Evolutionary conservation across 1,284 basidiomycete genomes (phyloP).

Genomic region (Sporisorium reilianum): DNA sequence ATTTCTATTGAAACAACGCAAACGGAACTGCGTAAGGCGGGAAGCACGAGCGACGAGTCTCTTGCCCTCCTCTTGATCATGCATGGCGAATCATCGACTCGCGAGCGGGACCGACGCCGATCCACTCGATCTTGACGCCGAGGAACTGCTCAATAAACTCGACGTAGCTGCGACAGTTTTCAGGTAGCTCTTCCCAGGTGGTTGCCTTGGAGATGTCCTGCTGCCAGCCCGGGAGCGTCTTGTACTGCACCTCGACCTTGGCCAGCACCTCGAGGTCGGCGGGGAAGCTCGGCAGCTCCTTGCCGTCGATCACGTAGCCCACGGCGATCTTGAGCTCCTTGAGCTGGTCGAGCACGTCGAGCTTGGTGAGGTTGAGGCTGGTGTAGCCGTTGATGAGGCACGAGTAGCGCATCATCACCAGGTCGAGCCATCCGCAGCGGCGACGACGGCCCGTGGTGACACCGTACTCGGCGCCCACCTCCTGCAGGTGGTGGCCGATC

Average conservation of each 20-base stretch:
- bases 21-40: constrained; percentile 15
- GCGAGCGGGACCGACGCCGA: constrained; percentile 86
- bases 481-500: constrained; percentile 87
- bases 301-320: constrained; percentile 82
- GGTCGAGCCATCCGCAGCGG: constrained; percentile 96
- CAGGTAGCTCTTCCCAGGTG: constrained; percentile 83
- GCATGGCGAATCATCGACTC: constrained; percentile 78
- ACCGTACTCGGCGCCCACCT: constrained; percentile 92
- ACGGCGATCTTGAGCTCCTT: constrained; percentile 89
- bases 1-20: constrained; percentile 52
- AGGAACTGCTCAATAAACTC: constrained; percentile 87
- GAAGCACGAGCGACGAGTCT: background rate
- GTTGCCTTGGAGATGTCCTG: constrained; percentile 78
- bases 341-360: constrained; percentile 89
- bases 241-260: constrained; percentile 87
- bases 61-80: constrained; percentile 8
- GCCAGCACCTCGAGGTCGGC: constrained; percentile 87
- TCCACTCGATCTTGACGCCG: constrained; percentile 86
- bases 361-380: constrained; percentile 91
- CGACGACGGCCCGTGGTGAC: constrained; percentile 90
- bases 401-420: constrained; percentile 94
- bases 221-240: constrained; percentile 93
- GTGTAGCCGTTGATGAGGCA: constrained; percentile 96
- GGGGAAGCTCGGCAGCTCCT: constrained; percentile 88
- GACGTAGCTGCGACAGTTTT: constrained; percentile 87